Evolutionary conservation across 148 eudicot species (phyloP).

Genomic region (Pouteria glomerata): DNA sequence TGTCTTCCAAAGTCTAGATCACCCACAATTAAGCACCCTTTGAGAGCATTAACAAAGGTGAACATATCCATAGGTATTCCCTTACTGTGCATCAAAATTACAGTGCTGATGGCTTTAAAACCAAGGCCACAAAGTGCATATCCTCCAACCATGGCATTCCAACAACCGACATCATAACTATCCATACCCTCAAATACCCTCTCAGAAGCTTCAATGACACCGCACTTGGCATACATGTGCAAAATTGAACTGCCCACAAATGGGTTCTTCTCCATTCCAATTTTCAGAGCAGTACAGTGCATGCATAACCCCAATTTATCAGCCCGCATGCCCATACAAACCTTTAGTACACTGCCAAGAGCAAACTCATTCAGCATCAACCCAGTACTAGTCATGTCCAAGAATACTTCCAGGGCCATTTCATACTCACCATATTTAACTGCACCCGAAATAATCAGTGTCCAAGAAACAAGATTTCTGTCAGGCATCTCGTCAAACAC

Average conservation of each 20-base stretch:
- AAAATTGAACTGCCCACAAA: constrained; percentile 19
- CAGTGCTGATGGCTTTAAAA: not conserved
- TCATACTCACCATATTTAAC: constrained; percentile 7
- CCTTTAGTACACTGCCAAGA: constrained; percentile 19
- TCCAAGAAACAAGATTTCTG: constrained; percentile 28
- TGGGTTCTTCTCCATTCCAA: constrained; percentile 23
- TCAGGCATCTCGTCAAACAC: constrained; percentile 23
- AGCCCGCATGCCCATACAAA: constrained; percentile 1
- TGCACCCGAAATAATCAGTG: constrained; percentile 18
- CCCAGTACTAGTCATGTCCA: constrained; percentile 19
- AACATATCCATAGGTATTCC: constrained; percentile 9
- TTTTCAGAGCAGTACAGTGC: constrained; percentile 15
- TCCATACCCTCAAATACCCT: constrained; percentile 5
- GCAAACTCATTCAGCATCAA: constrained; percentile 24
- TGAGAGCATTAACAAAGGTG: constrained; percentile 14
- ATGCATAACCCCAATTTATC: constrained; percentile 12
- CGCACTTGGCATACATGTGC: constrained; percentile 21
- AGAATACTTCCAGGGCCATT: constrained; percentile 8
- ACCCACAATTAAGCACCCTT: not conserved
- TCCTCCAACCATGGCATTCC: constrained; percentile 17
- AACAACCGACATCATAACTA: constrained; percentile 6
- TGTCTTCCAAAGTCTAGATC: constrained; percentile 9
- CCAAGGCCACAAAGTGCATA: constrained; percentile 10
- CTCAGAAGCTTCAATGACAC: constrained; percentile 2
- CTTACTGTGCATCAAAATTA: constrained; percentile 1